phyloP scores from a whole-genome alignment of 148 eudicot genomes.

The Nepenthes gracilis region DNA sequence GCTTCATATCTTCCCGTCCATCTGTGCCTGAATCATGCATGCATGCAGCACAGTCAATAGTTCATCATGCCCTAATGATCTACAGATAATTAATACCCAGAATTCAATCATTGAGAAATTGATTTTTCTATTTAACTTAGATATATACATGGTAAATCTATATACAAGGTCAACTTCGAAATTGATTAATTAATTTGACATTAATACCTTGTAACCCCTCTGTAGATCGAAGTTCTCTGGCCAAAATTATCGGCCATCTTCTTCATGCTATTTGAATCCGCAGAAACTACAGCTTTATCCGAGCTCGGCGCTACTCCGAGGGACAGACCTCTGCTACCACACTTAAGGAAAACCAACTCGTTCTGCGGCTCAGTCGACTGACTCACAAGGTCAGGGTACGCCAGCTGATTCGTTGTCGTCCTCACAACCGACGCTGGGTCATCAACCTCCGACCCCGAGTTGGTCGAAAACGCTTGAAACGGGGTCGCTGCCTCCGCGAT shows the following conservation, averaged over 20 bases:
- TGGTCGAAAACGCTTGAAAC: slow-evolving; percentile 49
- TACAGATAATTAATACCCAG: not conserved
- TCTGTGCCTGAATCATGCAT: slow-evolving; percentile 44
- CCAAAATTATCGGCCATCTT: slow-evolving; percentile 81
- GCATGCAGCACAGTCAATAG: not conserved
- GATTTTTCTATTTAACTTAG: no score
- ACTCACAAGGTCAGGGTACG: slow-evolving; percentile 21
- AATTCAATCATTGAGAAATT: not conserved
- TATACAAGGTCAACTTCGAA: not conserved
- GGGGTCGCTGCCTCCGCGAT: slow-evolving; percentile 6
- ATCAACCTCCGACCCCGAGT: slow-evolving; percentile 90
- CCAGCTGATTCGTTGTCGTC: slow-evolving; percentile 9
- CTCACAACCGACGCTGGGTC: slow-evolving; percentile 36
- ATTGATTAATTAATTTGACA: not conserved
- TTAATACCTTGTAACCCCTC: slow-evolving; percentile 87
- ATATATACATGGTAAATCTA: no score
- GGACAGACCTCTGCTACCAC: not conserved
- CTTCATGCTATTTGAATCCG: slow-evolving; percentile 33
- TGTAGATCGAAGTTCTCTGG: slow-evolving; percentile 86
- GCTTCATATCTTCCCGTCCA: slow-evolving; percentile 99
- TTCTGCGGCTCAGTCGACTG: slow-evolving; percentile 33
- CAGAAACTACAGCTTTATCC: not conserved
- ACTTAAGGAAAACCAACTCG: slow-evolving; percentile 23
- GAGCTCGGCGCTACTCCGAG: slow-evolving; percentile 17
- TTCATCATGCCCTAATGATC: not conserved